Percentiles rank a stretch among this genome's conserved stretches.
phyloP scores from a whole-genome alignment of 441 rosid genomes.

The Kokia cookei region DNA sequence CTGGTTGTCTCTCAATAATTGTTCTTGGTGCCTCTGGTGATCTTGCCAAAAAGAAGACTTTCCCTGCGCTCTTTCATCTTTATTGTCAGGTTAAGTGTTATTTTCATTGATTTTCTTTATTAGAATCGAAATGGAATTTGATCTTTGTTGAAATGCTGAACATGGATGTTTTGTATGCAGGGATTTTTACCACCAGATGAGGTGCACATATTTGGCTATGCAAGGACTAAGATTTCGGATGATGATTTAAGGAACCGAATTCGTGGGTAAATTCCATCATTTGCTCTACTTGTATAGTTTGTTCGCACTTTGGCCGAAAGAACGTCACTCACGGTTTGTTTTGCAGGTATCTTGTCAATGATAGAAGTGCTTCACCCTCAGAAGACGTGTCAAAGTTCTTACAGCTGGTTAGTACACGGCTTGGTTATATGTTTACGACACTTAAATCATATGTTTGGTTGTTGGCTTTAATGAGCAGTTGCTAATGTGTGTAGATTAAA shows the following conservation, averaged over 20 bases:
- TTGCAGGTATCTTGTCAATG: slow-evolving; percentile 64
- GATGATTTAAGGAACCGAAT: slow-evolving; percentile 68
- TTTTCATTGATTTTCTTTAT: neutral
- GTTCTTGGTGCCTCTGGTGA: slow-evolving; percentile 99
- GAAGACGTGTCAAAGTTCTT: slow-evolving; percentile 61
- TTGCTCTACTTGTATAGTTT: neutral
- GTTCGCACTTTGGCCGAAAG: neutral
- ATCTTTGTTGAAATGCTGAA: neutral
- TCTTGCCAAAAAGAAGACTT: slow-evolving; percentile 99
- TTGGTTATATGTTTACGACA: neutral
- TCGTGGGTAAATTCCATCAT: slow-evolving; percentile 35
- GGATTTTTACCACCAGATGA: slow-evolving; percentile 71
- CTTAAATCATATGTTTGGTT: neutral
- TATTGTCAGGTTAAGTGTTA: slow-evolving; percentile 61
- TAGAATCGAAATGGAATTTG: neutral
- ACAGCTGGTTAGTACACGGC: slow-evolving; percentile 59
- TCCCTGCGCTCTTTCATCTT: slow-evolving; percentile 91
- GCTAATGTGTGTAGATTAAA: slow-evolving; percentile 54
- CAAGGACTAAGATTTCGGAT: slow-evolving; percentile 86
- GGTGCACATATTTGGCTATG: slow-evolving; percentile 96
- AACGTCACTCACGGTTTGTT: neutral
- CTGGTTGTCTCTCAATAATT: slow-evolving; percentile 79
- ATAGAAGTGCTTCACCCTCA: slow-evolving; percentile 40
- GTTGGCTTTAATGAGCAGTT: neutral
- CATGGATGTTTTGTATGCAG: slow-evolving; percentile 29